phyloP scores from a whole-genome alignment of 202 grass and related monocot genomes.

The Schoenoplectus triqueter region DNA sequence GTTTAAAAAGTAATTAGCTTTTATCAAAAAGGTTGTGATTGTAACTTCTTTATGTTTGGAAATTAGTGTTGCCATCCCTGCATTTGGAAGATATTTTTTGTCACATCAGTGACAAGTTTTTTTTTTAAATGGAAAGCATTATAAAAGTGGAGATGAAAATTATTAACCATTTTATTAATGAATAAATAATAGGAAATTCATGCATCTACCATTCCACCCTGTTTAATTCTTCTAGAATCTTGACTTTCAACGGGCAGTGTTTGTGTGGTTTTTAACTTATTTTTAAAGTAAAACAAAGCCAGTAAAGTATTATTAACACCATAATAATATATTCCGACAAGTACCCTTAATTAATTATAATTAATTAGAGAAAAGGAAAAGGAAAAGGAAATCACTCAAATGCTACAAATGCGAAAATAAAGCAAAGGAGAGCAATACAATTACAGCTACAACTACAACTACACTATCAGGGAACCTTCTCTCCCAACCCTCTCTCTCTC shows the following conservation, averaged over 20 bases:
- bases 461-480: slow-evolving; percentile 40
- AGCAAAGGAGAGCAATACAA: background rate
- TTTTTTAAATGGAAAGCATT: too few relatives aligned
- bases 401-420: slow-evolving; percentile 13
- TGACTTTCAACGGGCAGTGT: slow-evolving; percentile 2
- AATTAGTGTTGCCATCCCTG: background rate
- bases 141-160: too few relatives aligned
- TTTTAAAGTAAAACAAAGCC: background rate
- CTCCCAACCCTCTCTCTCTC: background rate
- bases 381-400: background rate
- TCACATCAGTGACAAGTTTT: background rate
- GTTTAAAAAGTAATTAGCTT: background rate
- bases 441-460: slow-evolving; percentile 6
- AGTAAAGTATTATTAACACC: background rate
- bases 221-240: background rate
- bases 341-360: slow-evolving; percentile 6
- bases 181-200: background rate
- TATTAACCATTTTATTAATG: too few relatives aligned
- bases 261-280: background rate
- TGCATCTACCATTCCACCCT: background rate
- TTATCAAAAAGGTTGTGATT: background rate
- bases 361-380: background rate
- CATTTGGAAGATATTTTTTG: background rate
- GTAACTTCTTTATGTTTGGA: background rate
- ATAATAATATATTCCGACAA: background rate